Conservation (phyloP, 345 rosid species). For the Kandelia obovata region DNA sequence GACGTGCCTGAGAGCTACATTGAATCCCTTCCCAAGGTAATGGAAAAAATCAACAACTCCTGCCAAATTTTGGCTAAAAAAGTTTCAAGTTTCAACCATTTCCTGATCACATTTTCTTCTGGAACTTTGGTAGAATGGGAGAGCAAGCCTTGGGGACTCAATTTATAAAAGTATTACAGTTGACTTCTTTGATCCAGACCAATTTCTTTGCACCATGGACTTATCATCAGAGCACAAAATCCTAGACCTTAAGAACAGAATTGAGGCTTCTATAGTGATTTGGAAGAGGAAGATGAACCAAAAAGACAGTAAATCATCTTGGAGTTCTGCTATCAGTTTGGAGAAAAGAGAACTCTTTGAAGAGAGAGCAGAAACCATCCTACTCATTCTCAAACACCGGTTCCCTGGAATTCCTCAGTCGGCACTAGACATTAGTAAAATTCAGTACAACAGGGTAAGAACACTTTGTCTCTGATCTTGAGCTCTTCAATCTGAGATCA, state of each 20-base stretch:
- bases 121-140: constrained; percentile 55
- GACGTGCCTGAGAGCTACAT: constrained; percentile 83
- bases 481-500: not conserved
- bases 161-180: constrained; percentile 66
- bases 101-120: constrained; percentile 6
- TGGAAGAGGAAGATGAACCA: constrained; percentile 86
- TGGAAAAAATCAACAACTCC: not conserved
- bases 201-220: constrained; percentile 63
- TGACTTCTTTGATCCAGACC: constrained; percentile 76
- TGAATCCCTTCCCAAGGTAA: constrained; percentile 82
- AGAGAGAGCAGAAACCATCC: constrained; percentile 84
- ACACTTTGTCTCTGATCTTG: not conserved
- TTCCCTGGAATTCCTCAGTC: constrained; percentile 84
- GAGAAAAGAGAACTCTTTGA: constrained; percentile 90
- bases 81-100: not conserved
- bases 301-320: constrained; percentile 72
- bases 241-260: constrained; percentile 76
- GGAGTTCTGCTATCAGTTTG: constrained; percentile 79
- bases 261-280: constrained; percentile 84
- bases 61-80: not conserved
- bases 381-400: constrained; percentile 66
- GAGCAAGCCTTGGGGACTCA: constrained; percentile 79
- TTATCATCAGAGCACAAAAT: constrained; percentile 77
- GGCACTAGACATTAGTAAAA: constrained; percentile 81
- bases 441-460: constrained; percentile 65